Evolutionary conservation across 2,329 filamentous ascomycete genomes (phyloP).

Genomic region (Metarhizium brunneum): DNA sequence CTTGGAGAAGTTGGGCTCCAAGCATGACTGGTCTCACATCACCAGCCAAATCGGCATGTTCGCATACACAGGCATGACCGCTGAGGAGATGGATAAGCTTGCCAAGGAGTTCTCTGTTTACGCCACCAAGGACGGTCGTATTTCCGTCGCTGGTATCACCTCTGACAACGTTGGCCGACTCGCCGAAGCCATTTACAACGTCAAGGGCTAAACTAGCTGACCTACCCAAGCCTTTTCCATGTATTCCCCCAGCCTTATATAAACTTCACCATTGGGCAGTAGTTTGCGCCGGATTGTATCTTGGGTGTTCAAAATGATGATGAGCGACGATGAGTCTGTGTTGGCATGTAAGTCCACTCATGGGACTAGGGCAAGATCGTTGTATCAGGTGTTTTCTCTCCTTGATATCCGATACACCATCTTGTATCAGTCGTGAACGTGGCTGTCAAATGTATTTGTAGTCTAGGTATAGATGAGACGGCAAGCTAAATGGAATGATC

Average conservation of each 20-base stretch:
- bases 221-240: neutral
- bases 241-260: neutral
- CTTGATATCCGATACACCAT: neutral
- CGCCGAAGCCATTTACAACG: constrained; percentile 75
- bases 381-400: neutral
- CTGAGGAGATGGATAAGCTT: constrained; percentile 84
- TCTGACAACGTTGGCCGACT: constrained; percentile 69
- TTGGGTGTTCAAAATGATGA: neutral
- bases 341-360: neutral
- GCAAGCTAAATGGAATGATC: neutral
- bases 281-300: neutral
- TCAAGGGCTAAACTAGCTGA: constrained; percentile 50
- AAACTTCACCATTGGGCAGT: neutral
- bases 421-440: neutral
- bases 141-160: constrained; percentile 79
- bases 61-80: constrained; percentile 86
- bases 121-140: constrained; percentile 85
- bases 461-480: neutral
- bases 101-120: constrained; percentile 97
- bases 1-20: constrained; percentile 87
- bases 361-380: neutral
- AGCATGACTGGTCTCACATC: constrained; percentile 98
- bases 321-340: neutral
- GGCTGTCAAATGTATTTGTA: neutral
- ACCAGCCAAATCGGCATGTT: constrained; percentile 99